These are phyloP conservation scores for Neurospora sp. DNA, from an alignment of 495 filamentous ascomycete genomes.

Conservation along the genomic window DNA sequence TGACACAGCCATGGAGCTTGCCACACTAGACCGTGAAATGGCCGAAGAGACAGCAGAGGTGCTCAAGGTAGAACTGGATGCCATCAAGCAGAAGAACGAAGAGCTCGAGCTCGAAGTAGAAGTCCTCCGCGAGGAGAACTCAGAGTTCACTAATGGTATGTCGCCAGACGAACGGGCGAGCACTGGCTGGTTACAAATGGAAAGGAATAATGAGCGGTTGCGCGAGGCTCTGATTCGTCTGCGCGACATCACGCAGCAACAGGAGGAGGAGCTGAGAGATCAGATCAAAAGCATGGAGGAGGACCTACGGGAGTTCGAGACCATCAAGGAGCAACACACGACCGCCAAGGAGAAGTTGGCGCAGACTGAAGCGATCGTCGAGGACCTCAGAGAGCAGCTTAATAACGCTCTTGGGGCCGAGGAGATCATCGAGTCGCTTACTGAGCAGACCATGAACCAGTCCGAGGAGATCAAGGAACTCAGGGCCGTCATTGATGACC, in stretches of 20 bases:
- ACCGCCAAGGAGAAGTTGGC: conserved; percentile 60
- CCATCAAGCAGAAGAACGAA: conserved; percentile 60
- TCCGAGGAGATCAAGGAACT: conserved; percentile 77
- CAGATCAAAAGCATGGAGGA: conserved; percentile 71
- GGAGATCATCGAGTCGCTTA: conserved; percentile 86
- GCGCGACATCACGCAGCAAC: conserved; percentile 76
- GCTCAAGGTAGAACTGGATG: conserved; percentile 70
- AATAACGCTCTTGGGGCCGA: conserved; percentile 80
- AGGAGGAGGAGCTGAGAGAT: conserved; percentile 66
- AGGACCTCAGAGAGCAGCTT: conserved; percentile 83
- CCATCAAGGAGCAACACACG: conserved; percentile 60
- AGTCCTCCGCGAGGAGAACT: conserved; percentile 77
- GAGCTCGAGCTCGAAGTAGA: conserved; percentile 84
- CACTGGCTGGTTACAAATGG: conserved; percentile 84
- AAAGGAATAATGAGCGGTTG: conserved; percentile 78
- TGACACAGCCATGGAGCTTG: conserved; percentile 77
- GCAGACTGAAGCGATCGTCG: conserved; percentile 62
- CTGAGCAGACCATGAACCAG: conserved; percentile 71
- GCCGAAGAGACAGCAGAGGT: conserved; percentile 85
- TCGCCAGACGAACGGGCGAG: conserved; percentile 78
- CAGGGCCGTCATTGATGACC: conserved; percentile 66
- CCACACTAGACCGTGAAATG: conserved; percentile 86
- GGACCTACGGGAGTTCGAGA: conserved; percentile 62
- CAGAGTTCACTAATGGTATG: conserved; percentile 71
- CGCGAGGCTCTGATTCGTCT: conserved; percentile 75